Conservation (phyloP, 441 rosid species). For the Gossypium davidsonii region DNA sequence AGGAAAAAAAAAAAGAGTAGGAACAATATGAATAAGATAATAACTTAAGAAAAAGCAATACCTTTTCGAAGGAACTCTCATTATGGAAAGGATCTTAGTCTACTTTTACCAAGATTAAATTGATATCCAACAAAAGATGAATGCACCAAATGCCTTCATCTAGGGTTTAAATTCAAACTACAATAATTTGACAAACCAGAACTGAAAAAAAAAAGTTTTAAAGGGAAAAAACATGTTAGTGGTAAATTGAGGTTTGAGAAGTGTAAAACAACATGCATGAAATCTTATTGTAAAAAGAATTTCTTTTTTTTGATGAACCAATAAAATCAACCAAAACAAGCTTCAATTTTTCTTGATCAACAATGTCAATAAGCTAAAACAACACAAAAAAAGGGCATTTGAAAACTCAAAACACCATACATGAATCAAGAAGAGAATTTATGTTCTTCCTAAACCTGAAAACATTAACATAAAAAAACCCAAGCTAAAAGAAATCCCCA, state of each 20-base stretch:
- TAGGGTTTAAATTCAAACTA: slow-evolving; percentile 16
- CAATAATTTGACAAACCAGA: slow-evolving; percentile 7
- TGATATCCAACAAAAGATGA: not conserved
- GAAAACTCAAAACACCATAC: not conserved
- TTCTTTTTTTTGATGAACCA: no score
- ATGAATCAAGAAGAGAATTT: not conserved
- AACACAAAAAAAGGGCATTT: not conserved
- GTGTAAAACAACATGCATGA: not conserved
- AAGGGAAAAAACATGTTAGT: not conserved
- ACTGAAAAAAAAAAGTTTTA: not conserved
- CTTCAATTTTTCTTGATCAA: not conserved
- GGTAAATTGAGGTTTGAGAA: not conserved
- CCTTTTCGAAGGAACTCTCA: slow-evolving; percentile 34
- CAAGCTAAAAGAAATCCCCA: not conserved
- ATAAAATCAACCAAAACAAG: not conserved
- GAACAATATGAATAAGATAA: no score
- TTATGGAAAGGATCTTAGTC: slow-evolving; percentile 20
- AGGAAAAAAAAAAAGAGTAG: no score
- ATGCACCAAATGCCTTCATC: slow-evolving; percentile 20
- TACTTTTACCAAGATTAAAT: not conserved
- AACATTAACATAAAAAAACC: not conserved
- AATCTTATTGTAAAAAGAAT: not conserved
- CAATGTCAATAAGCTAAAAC: not conserved
- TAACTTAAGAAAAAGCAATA: slow-evolving; percentile 5
- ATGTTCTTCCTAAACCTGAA: not conserved